Conservation (phyloP, 1,284 basidiomycete genomes). For the Ustilago curta region DNA sequence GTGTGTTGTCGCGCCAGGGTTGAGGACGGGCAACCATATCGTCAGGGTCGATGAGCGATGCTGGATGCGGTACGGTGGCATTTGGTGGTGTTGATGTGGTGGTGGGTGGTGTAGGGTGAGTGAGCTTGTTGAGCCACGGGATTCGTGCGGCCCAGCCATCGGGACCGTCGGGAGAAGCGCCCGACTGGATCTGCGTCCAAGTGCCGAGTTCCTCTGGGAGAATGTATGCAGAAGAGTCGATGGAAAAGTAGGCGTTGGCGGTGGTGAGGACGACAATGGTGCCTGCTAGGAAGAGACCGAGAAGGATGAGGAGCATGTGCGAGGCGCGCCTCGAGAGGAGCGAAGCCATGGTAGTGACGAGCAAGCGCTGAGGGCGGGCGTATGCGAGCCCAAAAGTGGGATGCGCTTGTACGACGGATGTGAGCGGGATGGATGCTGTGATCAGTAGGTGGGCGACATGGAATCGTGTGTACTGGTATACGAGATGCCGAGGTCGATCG, state of each 20-base stretch:
- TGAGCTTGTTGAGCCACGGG: constrained; percentile 55
- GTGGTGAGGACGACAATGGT: constrained; percentile 92
- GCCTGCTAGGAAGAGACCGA: constrained; percentile 86
- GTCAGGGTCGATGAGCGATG: constrained; percentile 15
- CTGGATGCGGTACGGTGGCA: constrained; percentile 11
- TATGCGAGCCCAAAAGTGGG: background rate
- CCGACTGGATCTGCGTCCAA: constrained; percentile 60
- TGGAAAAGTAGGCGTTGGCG: constrained; percentile 88
- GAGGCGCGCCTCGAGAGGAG: constrained; percentile 54
- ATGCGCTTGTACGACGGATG: background rate
- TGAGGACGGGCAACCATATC: constrained; percentile 26
- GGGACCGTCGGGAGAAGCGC: constrained; percentile 48
- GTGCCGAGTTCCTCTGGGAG: constrained; percentile 63
- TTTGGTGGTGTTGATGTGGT: constrained; percentile 3
- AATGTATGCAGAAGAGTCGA: constrained; percentile 71
- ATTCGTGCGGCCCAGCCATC: constrained; percentile 49
- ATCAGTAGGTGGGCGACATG: too few relatives aligned
- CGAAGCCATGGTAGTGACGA: constrained; percentile 34
- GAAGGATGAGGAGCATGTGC: constrained; percentile 76
- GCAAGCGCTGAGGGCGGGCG: constrained; percentile 1
- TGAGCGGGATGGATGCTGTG: too few relatives aligned
- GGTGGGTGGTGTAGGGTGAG: constrained; percentile 10
- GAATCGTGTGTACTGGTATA: too few relatives aligned
- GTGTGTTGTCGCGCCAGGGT: constrained; percentile 48
- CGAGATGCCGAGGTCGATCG: too few relatives aligned